Base-by-base conservation (phyloP, 2,329 filamentous ascomycete species). In the Phyllachora maydis region DNA sequence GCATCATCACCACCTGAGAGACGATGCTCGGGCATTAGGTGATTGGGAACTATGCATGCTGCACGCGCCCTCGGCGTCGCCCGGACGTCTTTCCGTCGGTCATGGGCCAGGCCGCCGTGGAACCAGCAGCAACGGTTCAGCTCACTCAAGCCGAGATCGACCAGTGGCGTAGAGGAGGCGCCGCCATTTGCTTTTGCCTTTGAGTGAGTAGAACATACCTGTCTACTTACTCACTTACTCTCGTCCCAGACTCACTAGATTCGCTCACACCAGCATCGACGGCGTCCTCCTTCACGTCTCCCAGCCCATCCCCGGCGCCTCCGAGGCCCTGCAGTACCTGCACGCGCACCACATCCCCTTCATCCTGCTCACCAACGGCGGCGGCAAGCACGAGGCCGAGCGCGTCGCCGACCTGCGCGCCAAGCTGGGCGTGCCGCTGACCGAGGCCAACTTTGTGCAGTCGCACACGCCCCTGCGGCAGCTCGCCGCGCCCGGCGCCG, bases 311-410 rank as follows among this genome's bases (percentile, higher is more conserved):
- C 74, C 79, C 2, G 74, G 77, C 16, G 85, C 88, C 2, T 56
- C 66, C 2, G 60, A 77, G 38, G 64, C 82, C 9, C 61, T 98
- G 11, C 52, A 56, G 15, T 73, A 69, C 38, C 68, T 95, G 11
- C 68, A 82, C 35, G 50, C 60, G 22, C 61, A 82, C 39, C 58
- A 65, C 22, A 79, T 93, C 21, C 83, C 83, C 8, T 95, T 91
- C 50, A 85, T 98, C 38, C 66, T 98, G 16, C 59, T 98, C 31
- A 98, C 88, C 28, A 98, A 98, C 48, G 88, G 88, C 35, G 88
- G 88, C 19, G 88, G 88, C 28, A 81, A 75, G 40, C 66, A 70
- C 31, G 85, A 95, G 48, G 54, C 54, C 3, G 70, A 76, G 28
- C 65, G 79, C 11, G 73, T 81, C 15, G 53, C 54, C 6, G 73